Evolutionary conservation across 2,329 filamentous ascomycete genomes (phyloP).

Genomic region (Trichoderma atrobrunneum): DNA sequence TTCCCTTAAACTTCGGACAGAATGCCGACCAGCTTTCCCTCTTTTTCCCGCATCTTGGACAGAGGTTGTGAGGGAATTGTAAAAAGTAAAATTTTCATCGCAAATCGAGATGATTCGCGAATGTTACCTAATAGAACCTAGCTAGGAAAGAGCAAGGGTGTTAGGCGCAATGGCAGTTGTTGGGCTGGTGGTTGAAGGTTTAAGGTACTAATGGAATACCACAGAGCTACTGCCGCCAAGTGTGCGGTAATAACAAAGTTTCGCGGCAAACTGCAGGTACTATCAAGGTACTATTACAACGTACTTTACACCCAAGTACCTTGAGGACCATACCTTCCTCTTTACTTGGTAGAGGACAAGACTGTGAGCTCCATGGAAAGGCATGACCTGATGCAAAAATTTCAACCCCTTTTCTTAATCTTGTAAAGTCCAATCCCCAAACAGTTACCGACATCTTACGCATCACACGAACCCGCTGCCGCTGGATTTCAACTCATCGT

Average conservation of each 20-base stretch:
- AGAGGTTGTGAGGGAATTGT: neutral
- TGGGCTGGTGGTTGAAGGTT: neutral
- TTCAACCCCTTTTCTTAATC: neutral
- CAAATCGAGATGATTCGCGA: neutral
- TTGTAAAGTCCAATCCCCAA: neutral
- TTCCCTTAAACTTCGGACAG: neutral
- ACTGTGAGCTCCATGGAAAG: neutral
- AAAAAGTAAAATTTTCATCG: neutral
- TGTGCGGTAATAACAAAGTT: neutral
- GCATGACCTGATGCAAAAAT: neutral
- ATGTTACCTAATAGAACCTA: conserved; percentile 2
- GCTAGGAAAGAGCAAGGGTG: neutral
- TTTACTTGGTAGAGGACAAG: neutral
- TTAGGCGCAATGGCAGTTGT: neutral
- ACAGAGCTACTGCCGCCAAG: neutral
- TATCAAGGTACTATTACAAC: neutral
- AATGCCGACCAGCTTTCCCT: neutral
- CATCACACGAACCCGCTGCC: neutral
- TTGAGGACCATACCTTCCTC: neutral
- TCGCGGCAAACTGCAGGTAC: neutral
- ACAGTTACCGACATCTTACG: neutral
- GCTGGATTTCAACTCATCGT: neutral
- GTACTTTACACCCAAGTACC: neutral
- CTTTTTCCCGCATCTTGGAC: neutral
- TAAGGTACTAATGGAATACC: neutral